phyloP scores from a whole-genome alignment of 1,139 yeast genomes.

The Diutina catenulata region DNA sequence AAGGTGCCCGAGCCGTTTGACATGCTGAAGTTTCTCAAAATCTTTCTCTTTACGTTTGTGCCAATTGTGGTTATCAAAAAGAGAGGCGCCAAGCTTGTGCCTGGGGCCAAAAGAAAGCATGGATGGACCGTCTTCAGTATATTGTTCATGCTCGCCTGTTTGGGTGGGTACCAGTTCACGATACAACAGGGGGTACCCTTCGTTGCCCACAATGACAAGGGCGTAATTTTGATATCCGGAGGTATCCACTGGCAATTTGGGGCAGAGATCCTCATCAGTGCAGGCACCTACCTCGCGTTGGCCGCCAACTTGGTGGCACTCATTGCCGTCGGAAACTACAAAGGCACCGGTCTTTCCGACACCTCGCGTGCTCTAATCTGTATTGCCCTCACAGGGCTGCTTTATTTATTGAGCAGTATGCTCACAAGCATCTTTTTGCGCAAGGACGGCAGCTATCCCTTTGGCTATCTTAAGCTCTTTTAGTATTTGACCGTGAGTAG shows the following conservation, averaged over 20 bases:
- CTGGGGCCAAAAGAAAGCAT: conserved; percentile 17
- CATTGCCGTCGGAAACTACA: conserved; percentile 20
- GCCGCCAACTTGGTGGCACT: conserved; percentile 27
- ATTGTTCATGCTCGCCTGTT: conserved; percentile 27
- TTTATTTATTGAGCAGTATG: conserved; percentile 23
- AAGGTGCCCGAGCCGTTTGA: conserved; percentile 26
- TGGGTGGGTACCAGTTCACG: conserved; percentile 56
- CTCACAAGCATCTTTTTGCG: conserved; percentile 29
- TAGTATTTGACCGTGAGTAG: too few species aligned
- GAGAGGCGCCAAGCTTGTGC: conserved; percentile 26
- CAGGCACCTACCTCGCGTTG: conserved; percentile 34
- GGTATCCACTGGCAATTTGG: conserved; percentile 62
- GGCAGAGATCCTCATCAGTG: conserved; percentile 43
- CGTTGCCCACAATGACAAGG: conserved; percentile 37
- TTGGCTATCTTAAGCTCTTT: conserved; percentile 20
- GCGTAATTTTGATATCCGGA: conserved; percentile 47
- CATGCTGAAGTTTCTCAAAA: conserved; percentile 26
- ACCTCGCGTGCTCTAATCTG: not conserved
- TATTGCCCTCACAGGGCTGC: conserved; percentile 6
- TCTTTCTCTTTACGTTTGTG: conserved; percentile 34
- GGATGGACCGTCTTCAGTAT: conserved; percentile 29
- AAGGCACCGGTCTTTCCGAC: not conserved
- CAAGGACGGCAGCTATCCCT: conserved; percentile 33
- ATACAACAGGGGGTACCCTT: conserved; percentile 51
- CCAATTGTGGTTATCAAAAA: conserved; percentile 39